Base-by-base conservation (phyloP, 2,329 filamentous ascomycete species). In the Diaporthe velutina region DNA sequence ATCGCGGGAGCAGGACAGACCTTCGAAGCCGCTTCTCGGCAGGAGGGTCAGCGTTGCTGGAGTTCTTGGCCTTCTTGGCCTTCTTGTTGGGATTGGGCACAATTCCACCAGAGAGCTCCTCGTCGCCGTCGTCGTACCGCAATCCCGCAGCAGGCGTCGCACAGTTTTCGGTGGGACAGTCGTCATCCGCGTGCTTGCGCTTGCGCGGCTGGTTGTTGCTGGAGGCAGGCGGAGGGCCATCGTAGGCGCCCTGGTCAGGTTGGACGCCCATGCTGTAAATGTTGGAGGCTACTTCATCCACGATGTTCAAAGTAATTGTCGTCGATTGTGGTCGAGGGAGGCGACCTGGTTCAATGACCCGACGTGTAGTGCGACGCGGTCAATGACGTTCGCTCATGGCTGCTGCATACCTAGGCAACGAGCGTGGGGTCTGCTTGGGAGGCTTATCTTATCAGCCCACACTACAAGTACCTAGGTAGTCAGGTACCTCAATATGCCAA, bases 11-110 rank as follows among this genome's bases (percentile, higher is more conserved):
- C 8, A 22, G 38, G n/a, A 40, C 55, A 13, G 50, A 74, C 74
- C 68, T 71, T 52, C 74, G 72, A 55, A 76, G 68, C 5, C 74
- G 73, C 40, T 76, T 74, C 54, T 76, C 74, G 15, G 38, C 33
- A 6, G 25, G 40, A 4, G 38, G 13, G 4, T n/a, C 64, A 48
- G 19, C 38, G 45, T 64, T 7, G 35, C 33, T 42, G 25, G 54
- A 3, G 4, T 13, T 54, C 13, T 52, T 38, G 15, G 19, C 6
- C 25, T 74, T 76, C 58, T 71, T 66, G 5, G 58, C 64, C 52
- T 71, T 67, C 22, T 68, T 74, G 19, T 38, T 33, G 22, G 13
- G 3, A 15, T 3, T 1, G 28, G 17, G 12, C 64, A 42, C 28
- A n/a, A n/a, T 12, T 25, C 12, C 42, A 25, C 42, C 17, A 2